Conservation (phyloP, 1,284 basidiomycete species). For the Thecaphora thlaspeos region DNA sequence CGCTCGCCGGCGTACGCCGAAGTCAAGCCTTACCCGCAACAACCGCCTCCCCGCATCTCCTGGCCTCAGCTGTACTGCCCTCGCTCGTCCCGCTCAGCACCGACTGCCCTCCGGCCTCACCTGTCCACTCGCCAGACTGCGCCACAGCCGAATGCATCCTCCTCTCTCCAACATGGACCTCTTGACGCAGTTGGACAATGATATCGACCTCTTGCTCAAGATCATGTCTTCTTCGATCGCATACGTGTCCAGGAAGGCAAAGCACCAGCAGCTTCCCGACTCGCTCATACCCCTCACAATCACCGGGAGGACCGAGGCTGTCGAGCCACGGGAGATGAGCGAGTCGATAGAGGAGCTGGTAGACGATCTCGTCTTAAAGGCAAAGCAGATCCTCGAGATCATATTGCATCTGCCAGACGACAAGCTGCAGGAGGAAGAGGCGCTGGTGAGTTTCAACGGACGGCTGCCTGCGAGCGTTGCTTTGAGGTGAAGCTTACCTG, state of each 20-base stretch:
- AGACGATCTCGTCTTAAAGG: conserved; percentile 30
- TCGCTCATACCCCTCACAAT: conserved; percentile 34
- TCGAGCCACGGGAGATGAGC: conserved; percentile 17
- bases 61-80: not conserved
- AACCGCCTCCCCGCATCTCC: not conserved
- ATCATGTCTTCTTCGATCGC: conserved; percentile 48
- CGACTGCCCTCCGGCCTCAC: conserved; percentile 1
- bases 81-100: too few species aligned
- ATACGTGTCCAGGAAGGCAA: conserved; percentile 41
- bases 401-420: conserved; percentile 23
- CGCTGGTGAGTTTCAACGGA: conserved; percentile 5
- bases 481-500: too few species aligned
- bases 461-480: too few species aligned
- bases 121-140: not conserved
- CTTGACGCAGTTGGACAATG: conserved; percentile 36
- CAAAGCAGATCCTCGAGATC: conserved; percentile 21
- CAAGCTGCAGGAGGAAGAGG: conserved; percentile 4
- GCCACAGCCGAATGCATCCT: not conserved
- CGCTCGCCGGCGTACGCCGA: too few species aligned
- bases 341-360: conserved; percentile 33
- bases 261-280: conserved; percentile 18
- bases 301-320: conserved; percentile 36
- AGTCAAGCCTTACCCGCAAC: too few species aligned
- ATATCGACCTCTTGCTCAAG: conserved; percentile 38
- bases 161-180: conserved; percentile 21